These are phyloP conservation scores for Syzygium oleosum DNA, from an alignment of 345 rosid genomes.

Conservation along the genomic window DNA sequence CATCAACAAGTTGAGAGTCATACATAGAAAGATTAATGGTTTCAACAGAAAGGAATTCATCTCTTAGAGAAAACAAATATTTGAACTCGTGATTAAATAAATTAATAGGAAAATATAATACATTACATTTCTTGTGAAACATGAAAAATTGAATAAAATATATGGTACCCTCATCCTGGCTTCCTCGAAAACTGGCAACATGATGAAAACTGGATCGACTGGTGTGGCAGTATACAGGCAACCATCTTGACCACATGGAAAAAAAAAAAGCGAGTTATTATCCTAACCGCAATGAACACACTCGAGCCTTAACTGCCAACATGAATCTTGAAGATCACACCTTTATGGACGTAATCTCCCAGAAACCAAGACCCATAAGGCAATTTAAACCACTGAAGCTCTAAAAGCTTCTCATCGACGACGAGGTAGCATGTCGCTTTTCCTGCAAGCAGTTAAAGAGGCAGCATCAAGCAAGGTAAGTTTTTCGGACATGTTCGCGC, in stretches of 20 bases:
- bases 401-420: slow-evolving; percentile 49
- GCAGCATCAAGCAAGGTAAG: not conserved
- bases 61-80: not conserved
- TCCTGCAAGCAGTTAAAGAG: slow-evolving; percentile 23
- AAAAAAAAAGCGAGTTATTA: not conserved
- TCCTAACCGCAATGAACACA: not conserved
- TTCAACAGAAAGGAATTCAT: not conserved
- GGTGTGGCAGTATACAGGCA: slow-evolving; percentile 66
- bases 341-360: slow-evolving; percentile 74
- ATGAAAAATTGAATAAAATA: not conserved
- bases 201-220: slow-evolving; percentile 76
- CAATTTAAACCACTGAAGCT: slow-evolving; percentile 84
- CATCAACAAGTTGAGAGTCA: not conserved
- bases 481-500: not conserved
- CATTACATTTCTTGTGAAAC: not conserved
- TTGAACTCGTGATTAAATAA: not conserved
- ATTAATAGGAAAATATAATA: not conserved
- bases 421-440: slow-evolving; percentile 45
- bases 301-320: not conserved
- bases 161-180: slow-evolving; percentile 74
- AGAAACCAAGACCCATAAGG: slow-evolving; percentile 84
- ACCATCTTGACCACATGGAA: slow-evolving; percentile 48
- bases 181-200: slow-evolving; percentile 76
- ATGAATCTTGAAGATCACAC: slow-evolving; percentile 14
- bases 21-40: not conserved